Base-by-base conservation (phyloP, 805 yeast species). In the Wilhelminamyces savonicus region DNA sequence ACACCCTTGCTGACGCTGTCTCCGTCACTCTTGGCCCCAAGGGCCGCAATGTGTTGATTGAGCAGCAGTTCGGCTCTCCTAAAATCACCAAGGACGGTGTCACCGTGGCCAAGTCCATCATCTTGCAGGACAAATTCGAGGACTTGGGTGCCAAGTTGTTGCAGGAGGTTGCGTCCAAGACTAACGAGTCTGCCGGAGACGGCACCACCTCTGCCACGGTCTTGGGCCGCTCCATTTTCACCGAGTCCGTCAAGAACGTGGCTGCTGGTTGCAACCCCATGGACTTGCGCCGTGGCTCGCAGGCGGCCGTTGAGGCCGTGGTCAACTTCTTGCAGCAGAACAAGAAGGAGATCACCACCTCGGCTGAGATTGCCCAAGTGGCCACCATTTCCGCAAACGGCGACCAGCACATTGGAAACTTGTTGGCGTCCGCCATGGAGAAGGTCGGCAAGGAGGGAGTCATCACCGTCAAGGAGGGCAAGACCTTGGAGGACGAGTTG, bases 211-310 rank as follows among this genome's bases (percentile, higher is more conserved):
- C 95, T 26, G 97, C 97, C 47, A 92, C 97, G 28, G 94, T 90
- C 32, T 72, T 90, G 47, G 97, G 97, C 46, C 83, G 95, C 62
- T 82, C 95, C 35, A 90, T 90, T 47, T 85, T 90, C 69, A 80
- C 95, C 37, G 97, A 92, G 65, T 76, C 94, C 18, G 94, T 90
- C 38, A 87, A 86, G 73, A 86, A 86, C 53, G 98, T 92, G 26
- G 97, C 97, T 39, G 96, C 97, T 34, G 98, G 98, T 38, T 88
- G 96, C 66, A 92, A 90, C 71, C 97, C 98, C 49, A 88, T 87
- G 92, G 97, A 90, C 52, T 74, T 90, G 55, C 84, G 97, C 75
- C 79, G 92, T 57, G 98, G 98, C 50, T 78, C 95, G 27, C 96
- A 88, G 69, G 82, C 95, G 37, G 98, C 97, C 24, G 97, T 88